A percentile compares a stretch with the other conserved stretches of the same genome.
Evolutionary conservation across 1,284 basidiomycete genomes (phyloP).

Genomic region (Marasmius sp.): DNA sequence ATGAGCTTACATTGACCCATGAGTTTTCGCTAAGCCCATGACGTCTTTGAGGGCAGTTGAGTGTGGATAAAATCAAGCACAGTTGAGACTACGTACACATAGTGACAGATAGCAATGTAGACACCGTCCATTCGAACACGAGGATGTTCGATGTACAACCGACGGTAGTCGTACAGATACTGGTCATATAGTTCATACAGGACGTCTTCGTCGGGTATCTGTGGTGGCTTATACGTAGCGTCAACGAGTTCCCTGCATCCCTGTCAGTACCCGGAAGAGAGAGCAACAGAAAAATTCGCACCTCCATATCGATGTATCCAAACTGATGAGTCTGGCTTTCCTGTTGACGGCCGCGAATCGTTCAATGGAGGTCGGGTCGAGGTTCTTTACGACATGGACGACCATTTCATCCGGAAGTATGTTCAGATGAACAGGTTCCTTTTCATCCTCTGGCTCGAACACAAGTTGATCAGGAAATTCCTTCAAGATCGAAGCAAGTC

Average conservation of each 20-base stretch:
- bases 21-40: conserved; percentile 76
- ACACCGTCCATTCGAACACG: conserved; percentile 83
- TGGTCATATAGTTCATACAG: conserved; percentile 48
- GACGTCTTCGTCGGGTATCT: conserved; percentile 51
- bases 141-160: conserved; percentile 79
- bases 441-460: conserved; percentile 73
- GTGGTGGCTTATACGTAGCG: conserved; percentile 70
- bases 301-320: conserved; percentile 78
- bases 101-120: conserved; percentile 89
- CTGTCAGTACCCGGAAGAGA: neutral
- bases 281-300: conserved; percentile 30
- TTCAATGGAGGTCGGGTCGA: conserved; percentile 72
- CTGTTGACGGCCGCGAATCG: conserved; percentile 72
- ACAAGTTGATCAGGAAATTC: conserved; percentile 48
- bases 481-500: conserved; percentile 46
- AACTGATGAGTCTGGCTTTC: conserved; percentile 69
- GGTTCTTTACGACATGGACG: conserved; percentile 58
- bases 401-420: conserved; percentile 76
- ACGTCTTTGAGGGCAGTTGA: conserved; percentile 47
- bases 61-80: conserved; percentile 1
- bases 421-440: conserved; percentile 53
- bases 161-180: conserved; percentile 68
- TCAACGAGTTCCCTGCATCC: conserved; percentile 50
- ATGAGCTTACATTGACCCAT: conserved; percentile 74
- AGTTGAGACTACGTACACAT: conserved; percentile 50